Evolutionary conservation across 169 alveolate species (phyloP), one percentile per base, ranked within the genome.

Genomic region (Plasmodium falciparum): DNA sequence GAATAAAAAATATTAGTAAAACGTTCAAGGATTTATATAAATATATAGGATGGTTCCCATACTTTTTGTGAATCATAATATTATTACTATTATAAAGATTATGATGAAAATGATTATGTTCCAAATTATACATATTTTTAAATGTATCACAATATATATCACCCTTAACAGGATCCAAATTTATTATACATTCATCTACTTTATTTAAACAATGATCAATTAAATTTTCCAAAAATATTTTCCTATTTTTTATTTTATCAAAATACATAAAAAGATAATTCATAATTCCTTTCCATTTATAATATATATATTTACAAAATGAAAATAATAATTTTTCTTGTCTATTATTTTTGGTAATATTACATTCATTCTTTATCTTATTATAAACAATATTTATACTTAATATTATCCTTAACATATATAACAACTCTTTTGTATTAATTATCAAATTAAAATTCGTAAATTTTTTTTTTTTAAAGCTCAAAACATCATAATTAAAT

Each of bases 181-280:
- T 33, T 39, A 5, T 39, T 39, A 39, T 0, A 39, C 0, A 39
- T 39, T 39, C 15, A 39, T 61, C 74, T 15, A 5, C 22, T 50
- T 17, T 12, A 52, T 45, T 0, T 15, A 78, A 15, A 39, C 78
- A 78, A 26, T 12, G 43, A 20, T 29, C 61, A 65, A 78, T 78
- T 6, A 65, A 9, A 12, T 47, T 65, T 66, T 78, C 76, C 24
- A 78, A 15, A 78, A 78, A 52, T 3, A 47, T 17, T 24, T 26
- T 66, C 61, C 67, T 78, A 39, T 39, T 5, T 56, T 78, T 52
- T 15, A 20, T 59, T 11, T 49, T 24, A 66, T 59, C 39, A 39
- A 65, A 17, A 61, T 45, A 66, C 3, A 78, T 65, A 66, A 78
- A 78, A n/a, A 78, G 65, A 50, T 78, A 62, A 17, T 78, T 78